phyloP scores from a whole-genome alignment of 106 monocot genomes.

The Ottelia alismoides region DNA sequence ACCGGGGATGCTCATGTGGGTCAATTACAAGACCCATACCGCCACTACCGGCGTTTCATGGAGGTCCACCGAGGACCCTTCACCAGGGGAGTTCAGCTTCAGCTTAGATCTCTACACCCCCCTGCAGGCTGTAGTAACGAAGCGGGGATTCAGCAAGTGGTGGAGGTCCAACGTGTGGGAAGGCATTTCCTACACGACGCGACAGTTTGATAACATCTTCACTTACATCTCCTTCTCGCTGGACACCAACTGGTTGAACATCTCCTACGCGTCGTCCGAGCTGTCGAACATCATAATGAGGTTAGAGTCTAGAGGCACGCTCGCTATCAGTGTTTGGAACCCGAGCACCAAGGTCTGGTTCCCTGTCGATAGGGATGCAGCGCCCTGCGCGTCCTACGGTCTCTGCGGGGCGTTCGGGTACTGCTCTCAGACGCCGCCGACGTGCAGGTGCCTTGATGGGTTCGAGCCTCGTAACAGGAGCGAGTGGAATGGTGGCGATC shows the following conservation, averaged over 20 bases:
- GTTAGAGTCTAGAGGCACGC: background rate
- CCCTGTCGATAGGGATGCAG: constrained; percentile 12
- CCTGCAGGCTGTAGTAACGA: constrained; percentile 13
- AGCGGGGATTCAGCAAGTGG: constrained; percentile 14
- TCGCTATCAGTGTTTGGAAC: background rate
- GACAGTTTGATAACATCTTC: background rate
- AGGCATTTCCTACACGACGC: constrained; percentile 16
- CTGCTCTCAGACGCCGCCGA: constrained; percentile 14
- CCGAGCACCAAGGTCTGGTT: constrained; percentile 10
- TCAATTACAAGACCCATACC: constrained; percentile 16
- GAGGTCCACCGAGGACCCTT: constrained; percentile 27
- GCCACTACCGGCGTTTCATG: constrained; percentile 15
- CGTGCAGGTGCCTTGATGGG: constrained; percentile 35
- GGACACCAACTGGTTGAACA: background rate
- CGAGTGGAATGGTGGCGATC: constrained; percentile 27
- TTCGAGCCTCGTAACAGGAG: constrained; percentile 13
- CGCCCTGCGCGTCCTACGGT: constrained; percentile 26
- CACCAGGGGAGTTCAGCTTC: constrained; percentile 23
- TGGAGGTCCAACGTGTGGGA: constrained; percentile 31
- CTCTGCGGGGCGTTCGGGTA: constrained; percentile 40
- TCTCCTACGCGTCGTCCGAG: background rate
- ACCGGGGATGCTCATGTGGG: constrained; percentile 27
- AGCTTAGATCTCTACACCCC: constrained; percentile 21
- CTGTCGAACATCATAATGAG: background rate
- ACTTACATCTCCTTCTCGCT: background rate